phyloP scores from a whole-genome alignment of 768 basidiomycete genomes.

The Multifurca ochricompacta region DNA sequence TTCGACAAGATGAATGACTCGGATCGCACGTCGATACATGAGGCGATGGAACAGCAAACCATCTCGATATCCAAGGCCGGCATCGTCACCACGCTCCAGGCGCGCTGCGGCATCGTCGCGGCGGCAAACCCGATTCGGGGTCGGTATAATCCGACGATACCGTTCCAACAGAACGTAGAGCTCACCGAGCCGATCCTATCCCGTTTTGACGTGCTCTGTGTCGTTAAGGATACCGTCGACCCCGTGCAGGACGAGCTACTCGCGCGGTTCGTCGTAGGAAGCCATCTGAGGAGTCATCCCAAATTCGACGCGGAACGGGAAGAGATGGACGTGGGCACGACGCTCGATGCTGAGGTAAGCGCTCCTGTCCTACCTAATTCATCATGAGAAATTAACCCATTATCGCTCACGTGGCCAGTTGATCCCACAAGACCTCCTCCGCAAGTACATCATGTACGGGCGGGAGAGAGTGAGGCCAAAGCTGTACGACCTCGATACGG shows the following conservation, averaged over 20 bases:
- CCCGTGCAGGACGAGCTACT: constrained; percentile 95
- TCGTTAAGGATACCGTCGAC: constrained; percentile 96
- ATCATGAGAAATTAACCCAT: constrained; percentile 4
- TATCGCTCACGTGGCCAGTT: constrained; percentile 47
- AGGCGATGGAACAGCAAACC: constrained; percentile 99
- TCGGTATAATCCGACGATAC: constrained; percentile 96
- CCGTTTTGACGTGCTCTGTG: constrained; percentile 95
- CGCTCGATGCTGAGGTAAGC: constrained; percentile 83
- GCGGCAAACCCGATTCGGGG: constrained; percentile 97
- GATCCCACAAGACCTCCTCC: constrained; percentile 91
- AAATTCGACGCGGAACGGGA: constrained; percentile 81
- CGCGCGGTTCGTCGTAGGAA: constrained; percentile 96
- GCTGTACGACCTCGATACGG: constrained; percentile 90
- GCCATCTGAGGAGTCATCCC: constrained; percentile 90
- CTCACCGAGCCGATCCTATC: constrained; percentile 97
- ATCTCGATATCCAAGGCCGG: constrained; percentile 99
- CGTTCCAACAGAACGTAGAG: constrained; percentile 98
- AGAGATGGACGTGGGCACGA: constrained; percentile 89
- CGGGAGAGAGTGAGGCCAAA: constrained; percentile 90
- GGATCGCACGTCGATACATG: constrained; percentile 96
- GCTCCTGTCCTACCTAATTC: background rate
- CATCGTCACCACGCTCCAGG: constrained; percentile 96
- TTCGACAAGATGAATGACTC: constrained; percentile 99
- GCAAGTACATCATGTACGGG: constrained; percentile 99
- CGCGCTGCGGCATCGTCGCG: constrained; percentile 94